A percentile compares a stretch with the other conserved stretches of the same genome.
Evolutionary conservation across 2,329 filamentous ascomycete genomes (phyloP).

Genomic region (Trichocomaceae sp.): DNA sequence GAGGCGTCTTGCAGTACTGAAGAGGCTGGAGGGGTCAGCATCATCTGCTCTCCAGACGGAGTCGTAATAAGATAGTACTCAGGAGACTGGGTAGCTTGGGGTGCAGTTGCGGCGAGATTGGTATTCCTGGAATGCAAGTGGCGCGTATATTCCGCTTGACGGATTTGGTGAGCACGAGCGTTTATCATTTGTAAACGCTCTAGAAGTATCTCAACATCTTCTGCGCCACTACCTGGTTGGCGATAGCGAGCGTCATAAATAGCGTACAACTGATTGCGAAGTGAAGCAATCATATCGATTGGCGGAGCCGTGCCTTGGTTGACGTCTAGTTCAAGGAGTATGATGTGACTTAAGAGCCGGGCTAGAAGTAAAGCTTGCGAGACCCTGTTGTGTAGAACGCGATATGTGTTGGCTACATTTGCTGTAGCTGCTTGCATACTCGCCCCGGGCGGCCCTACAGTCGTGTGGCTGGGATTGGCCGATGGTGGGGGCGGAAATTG

Average conservation of each 20-base stretch:
- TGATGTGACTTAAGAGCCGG: conserved; percentile 15
- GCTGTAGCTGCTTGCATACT: background rate
- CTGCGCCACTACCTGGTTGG: conserved; percentile 19
- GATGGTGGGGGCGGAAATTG: background rate
- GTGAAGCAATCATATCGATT: conserved; percentile 24
- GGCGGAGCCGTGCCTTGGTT: conserved; percentile 23
- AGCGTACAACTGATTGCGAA: conserved; percentile 26
- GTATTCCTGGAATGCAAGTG: background rate
- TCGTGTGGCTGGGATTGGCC: background rate
- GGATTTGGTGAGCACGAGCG: conserved; percentile 27
- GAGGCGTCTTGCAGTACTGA: conserved; percentile 11
- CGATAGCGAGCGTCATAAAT: conserved; percentile 28
- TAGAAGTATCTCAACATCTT: conserved; percentile 24
- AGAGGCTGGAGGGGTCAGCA: conserved; percentile 34
- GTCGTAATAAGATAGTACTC: conserved; percentile 39
- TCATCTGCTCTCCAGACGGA: conserved; percentile 40
- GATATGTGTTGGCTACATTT: background rate
- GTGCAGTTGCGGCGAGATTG: background rate
- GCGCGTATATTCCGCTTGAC: conserved; percentile 11
- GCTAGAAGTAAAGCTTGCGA: conserved; percentile 7
- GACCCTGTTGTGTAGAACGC: background rate
- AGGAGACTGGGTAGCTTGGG: background rate
- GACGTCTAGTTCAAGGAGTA: conserved; percentile 24
- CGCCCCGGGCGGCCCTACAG: background rate
- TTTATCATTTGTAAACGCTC: conserved; percentile 26